A percentile compares a stretch with the other conserved stretches of the same genome.
Evolutionary conservation across 345 rosid genomes (phyloP).

Genomic region (Euphorbia pulcherrima): DNA sequence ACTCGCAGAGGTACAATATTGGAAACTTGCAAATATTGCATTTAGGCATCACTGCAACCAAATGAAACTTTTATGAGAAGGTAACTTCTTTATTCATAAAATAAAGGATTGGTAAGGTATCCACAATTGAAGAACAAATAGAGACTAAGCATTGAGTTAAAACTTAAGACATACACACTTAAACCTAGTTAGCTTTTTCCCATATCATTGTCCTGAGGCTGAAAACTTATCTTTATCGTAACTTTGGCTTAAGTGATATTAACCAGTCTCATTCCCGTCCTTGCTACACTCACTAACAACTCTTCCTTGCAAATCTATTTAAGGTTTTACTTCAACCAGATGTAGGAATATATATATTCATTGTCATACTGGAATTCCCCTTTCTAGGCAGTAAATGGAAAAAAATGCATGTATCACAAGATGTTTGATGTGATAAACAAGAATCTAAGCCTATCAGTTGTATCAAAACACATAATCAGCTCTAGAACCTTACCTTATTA

Average conservation of each 20-base stretch:
- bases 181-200: background rate
- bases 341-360: background rate
- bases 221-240: background rate
- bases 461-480: background rate
- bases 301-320: background rate
- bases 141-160: background rate
- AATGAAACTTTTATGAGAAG: background rate
- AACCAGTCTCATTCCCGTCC: background rate
- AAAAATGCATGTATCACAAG: no score
- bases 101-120: background rate
- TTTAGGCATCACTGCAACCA: background rate
- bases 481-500: slow-evolving; percentile 56
- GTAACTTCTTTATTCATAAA: background rate
- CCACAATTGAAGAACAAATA: background rate
- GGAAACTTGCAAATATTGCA: background rate
- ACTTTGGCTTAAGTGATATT: background rate
- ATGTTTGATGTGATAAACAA: background rate
- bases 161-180: background rate
- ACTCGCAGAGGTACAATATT: background rate
- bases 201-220: background rate
- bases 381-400: background rate
- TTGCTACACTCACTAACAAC: background rate
- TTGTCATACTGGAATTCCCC: background rate
- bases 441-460: background rate
- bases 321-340: background rate